A percentile compares a stretch with the other conserved stretches of the same genome.
Conservation (phyloP, 495 filamentous ascomycete genomes). For the Talaromyces proteolyticus region DNA sequence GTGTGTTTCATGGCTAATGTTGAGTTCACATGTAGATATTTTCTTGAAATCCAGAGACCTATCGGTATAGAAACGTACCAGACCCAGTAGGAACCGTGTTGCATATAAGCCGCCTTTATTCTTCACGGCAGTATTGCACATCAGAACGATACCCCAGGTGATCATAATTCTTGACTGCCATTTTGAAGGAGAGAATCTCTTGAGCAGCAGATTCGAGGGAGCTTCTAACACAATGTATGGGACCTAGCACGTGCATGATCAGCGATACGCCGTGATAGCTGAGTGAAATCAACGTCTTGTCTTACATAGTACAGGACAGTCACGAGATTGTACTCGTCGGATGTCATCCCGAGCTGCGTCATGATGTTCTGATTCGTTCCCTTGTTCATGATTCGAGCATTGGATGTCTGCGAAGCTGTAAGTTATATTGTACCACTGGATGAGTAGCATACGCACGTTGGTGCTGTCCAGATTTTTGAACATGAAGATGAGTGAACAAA, state of each 20-base stretch:
- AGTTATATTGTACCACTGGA: neutral
- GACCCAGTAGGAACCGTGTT: slow-evolving; percentile 29
- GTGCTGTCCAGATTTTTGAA: slow-evolving; percentile 35
- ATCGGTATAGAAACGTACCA: slow-evolving; percentile 6
- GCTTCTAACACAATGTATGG: slow-evolving; percentile 41
- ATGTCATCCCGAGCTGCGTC: slow-evolving; percentile 27
- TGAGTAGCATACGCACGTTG: slow-evolving; percentile 22
- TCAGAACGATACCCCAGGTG: slow-evolving; percentile 27
- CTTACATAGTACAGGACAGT: slow-evolving; percentile 22
- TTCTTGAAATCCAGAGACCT: neutral
- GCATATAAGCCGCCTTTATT: slow-evolving; percentile 26
- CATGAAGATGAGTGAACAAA: slow-evolving; percentile 38
- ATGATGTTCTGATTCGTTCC: slow-evolving; percentile 33
- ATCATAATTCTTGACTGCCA: slow-evolving; percentile 32
- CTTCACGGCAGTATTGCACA: slow-evolving; percentile 26
- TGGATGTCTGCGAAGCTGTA: slow-evolving; percentile 20
- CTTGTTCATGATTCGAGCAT: slow-evolving; percentile 33
- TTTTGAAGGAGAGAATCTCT: slow-evolving; percentile 27
- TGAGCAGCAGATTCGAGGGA: slow-evolving; percentile 34
- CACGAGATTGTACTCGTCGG: slow-evolving; percentile 22
- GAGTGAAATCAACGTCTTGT: neutral
- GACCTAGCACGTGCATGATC: slow-evolving; percentile 18
- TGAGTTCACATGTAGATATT: neutral
- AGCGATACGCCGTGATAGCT: slow-evolving; percentile 9
- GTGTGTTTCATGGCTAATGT: neutral